phyloP scores from a whole-genome alignment of 2,329 filamentous ascomycete genomes.

The Diaporthe vexans region DNA sequence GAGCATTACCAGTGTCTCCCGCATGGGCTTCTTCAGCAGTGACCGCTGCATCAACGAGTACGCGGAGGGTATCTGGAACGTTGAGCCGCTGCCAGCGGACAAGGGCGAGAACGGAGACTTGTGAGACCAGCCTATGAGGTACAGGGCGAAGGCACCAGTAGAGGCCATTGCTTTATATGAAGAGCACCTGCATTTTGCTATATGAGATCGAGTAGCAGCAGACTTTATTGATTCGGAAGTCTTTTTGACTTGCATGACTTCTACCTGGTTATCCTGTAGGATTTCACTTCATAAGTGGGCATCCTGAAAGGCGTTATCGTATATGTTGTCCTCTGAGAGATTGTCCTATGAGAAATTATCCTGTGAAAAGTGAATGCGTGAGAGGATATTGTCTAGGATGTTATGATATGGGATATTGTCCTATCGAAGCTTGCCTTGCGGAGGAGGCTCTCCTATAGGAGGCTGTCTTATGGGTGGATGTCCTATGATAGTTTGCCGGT shows the following conservation, averaged over 20 bases:
- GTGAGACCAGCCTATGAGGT: slow-evolving; percentile 6
- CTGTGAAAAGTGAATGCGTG: neutral
- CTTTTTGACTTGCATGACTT: too few species aligned
- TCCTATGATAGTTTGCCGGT: neutral
- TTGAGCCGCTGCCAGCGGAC: slow-evolving; percentile 79
- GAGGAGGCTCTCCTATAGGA: too few species aligned
- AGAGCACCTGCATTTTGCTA: neutral
- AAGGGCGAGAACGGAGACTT: slow-evolving; percentile 45
- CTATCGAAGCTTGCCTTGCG: too few species aligned
- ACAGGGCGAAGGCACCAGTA: neutral
- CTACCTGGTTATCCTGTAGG: neutral
- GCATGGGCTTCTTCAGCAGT: slow-evolving; percentile 98
- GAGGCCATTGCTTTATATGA: neutral
- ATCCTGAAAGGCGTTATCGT: neutral
- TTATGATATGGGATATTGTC: too few species aligned
- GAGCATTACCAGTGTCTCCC: slow-evolving; percentile 86
- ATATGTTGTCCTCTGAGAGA: neutral
- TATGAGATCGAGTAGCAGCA: slow-evolving; percentile 5
- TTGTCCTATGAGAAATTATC: neutral
- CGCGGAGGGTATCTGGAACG: slow-evolving; percentile 93
- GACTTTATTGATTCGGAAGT: neutral
- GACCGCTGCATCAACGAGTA: slow-evolving; percentile 98
- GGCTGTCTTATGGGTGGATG: too few species aligned
- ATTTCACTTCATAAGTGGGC: too few species aligned
- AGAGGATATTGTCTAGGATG: too few species aligned